phyloP scores from a whole-genome alignment of 805 yeast species.

The Wickerhamomyces strasburgensis region DNA sequence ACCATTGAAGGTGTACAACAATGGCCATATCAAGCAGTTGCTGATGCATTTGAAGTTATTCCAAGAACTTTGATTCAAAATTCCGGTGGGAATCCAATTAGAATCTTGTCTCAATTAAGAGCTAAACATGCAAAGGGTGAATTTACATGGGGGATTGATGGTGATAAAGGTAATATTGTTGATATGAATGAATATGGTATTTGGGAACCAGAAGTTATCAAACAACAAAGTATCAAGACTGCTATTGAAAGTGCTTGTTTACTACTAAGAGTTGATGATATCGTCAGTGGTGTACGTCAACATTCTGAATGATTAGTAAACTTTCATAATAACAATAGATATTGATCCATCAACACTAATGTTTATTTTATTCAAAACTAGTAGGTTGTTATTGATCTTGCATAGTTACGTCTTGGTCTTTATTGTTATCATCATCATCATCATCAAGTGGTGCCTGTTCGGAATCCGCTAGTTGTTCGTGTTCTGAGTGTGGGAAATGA shows the following conservation, averaged over 20 bases:
- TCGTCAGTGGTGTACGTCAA: slow-evolving; percentile 90
- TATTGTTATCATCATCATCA: slow-evolving; percentile 11
- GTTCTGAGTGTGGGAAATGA: slow-evolving; percentile 38
- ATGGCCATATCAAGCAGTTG: slow-evolving; percentile 99
- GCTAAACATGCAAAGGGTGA: slow-evolving; percentile 94
- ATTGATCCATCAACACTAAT: too few relatives aligned
- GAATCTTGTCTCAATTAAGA: slow-evolving; percentile 82
- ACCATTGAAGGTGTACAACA: slow-evolving; percentile 91
- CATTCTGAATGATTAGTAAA: slow-evolving; percentile 27
- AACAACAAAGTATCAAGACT: slow-evolving; percentile 95
- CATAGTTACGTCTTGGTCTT: too few relatives aligned
- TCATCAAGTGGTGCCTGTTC: slow-evolving; percentile 10
- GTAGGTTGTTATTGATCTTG: too few relatives aligned
- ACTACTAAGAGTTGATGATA: slow-evolving; percentile 93
- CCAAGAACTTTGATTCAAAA: slow-evolving; percentile 97
- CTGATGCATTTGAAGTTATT: slow-evolving; percentile 97
- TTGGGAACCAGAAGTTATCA: slow-evolving; percentile 99
- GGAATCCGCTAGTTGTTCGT: slow-evolving; percentile 5
- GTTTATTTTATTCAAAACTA: not conserved
- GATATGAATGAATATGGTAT: slow-evolving; percentile 95
- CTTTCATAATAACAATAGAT: too few relatives aligned
- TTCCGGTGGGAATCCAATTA: slow-evolving; percentile 95
- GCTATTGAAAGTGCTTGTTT: slow-evolving; percentile 96
- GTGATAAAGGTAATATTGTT: slow-evolving; percentile 88
- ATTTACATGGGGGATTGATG: slow-evolving; percentile 86